Conservation (phyloP, 495 filamentous ascomycete genomes). For the Schizothecium vesticola region DNA sequence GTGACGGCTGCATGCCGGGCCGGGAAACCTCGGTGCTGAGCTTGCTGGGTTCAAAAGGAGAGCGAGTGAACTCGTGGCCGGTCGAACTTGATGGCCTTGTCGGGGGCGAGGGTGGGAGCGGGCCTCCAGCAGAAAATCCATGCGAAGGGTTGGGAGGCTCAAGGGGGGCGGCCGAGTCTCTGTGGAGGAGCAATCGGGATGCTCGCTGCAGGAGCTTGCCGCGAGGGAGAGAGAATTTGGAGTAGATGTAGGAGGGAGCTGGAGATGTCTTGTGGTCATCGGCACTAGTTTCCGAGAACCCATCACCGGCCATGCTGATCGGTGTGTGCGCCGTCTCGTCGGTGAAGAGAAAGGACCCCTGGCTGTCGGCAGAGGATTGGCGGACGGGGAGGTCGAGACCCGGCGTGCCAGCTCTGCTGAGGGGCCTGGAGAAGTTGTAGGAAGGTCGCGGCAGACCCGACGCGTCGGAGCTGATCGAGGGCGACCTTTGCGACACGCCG, state of each 20-base stretch:
- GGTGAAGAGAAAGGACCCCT: conserved; percentile 53
- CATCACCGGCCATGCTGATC: conserved; percentile 58
- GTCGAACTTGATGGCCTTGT: conserved; percentile 47
- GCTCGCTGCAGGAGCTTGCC: conserved; percentile 66
- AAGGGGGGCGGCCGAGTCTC: conserved; percentile 40
- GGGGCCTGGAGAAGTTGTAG: conserved; percentile 89
- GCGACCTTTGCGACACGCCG: conserved; percentile 60
- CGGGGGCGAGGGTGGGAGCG: conserved; percentile 52
- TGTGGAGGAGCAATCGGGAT: conserved; percentile 55
- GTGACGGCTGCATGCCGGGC: conserved; percentile 31
- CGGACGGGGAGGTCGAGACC: conserved; percentile 53
- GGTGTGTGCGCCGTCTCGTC: conserved; percentile 60
- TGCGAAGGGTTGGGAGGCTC: conserved; percentile 39
- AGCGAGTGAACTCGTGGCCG: conserved; percentile 31
- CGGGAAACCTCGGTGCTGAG: conserved; percentile 37
- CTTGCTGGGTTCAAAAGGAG: conserved; percentile 42
- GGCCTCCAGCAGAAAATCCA: conserved; percentile 32
- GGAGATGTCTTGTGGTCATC: conserved; percentile 46
- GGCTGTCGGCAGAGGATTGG: conserved; percentile 57
- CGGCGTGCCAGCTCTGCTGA: conserved; percentile 71
- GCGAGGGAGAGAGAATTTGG: conserved; percentile 75
- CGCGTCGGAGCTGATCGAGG: conserved; percentile 75
- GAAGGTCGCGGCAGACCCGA: conserved; percentile 61
- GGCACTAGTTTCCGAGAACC: conserved; percentile 42
- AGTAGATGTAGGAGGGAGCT: conserved; percentile 73